Evolutionary conservation across 2,329 filamentous ascomycete genomes (phyloP).

Genomic region (Massarina eburnea): DNA sequence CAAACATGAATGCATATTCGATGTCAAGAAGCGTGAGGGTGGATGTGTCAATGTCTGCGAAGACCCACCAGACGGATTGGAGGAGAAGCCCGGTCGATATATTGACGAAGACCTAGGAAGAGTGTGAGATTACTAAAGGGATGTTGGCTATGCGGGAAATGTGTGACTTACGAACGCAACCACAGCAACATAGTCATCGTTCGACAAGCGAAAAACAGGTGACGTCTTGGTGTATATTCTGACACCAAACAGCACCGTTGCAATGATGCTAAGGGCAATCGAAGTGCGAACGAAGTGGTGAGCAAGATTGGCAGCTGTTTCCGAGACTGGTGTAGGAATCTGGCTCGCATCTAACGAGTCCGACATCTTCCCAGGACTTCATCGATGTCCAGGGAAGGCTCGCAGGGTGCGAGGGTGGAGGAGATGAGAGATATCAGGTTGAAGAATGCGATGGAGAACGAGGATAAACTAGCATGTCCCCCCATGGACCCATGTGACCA

Average conservation of each 20-base stretch:
- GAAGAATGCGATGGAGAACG: no score
- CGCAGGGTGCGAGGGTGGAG: no score
- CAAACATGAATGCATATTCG: slow-evolving; percentile 10
- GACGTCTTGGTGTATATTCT: slow-evolving; percentile 19
- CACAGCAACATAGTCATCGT: slow-evolving; percentile 18
- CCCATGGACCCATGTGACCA: no score
- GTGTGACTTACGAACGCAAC: slow-evolving; percentile 20
- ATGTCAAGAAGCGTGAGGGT: slow-evolving; percentile 14
- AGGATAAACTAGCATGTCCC: no score
- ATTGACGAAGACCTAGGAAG: slow-evolving; percentile 12
- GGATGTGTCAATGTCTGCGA: slow-evolving; percentile 1
- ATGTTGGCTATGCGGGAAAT: not conserved
- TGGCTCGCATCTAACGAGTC: no score
- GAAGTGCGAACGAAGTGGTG: slow-evolving; percentile 13
- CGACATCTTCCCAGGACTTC: no score
- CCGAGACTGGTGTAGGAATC: no score
- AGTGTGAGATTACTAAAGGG: not conserved
- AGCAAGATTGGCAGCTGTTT: not conserved
- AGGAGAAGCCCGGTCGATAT: slow-evolving; percentile 16
- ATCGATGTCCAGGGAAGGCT: no score
- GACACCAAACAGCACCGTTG: slow-evolving; percentile 13
- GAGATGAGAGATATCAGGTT: no score
- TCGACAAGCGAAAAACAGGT: slow-evolving; percentile 14
- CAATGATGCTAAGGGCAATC: slow-evolving; percentile 12
- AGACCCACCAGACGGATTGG: slow-evolving; percentile 13